Evolutionary conservation across 208 protist species (phyloP).

Genomic region (Acanthamoeba sp.): DNA sequence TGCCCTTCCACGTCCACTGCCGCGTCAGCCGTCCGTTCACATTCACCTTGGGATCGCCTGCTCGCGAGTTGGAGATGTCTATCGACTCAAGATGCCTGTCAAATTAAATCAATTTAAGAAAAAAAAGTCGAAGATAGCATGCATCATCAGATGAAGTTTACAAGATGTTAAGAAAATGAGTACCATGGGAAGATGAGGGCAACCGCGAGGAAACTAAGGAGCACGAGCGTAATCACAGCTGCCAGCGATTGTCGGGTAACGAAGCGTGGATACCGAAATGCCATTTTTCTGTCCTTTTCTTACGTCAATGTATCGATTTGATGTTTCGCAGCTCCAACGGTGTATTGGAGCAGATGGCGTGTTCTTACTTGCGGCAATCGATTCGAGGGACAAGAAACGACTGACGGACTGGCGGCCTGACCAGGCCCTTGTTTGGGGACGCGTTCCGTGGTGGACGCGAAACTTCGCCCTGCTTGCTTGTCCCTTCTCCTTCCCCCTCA

Average conservation of each 20-base stretch:
- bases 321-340: too few relatives aligned
- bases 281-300: background rate
- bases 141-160: background rate
- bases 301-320: background rate
- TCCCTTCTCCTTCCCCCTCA: background rate
- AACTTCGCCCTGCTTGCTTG: background rate
- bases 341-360: too few relatives aligned
- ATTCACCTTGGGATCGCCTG: background rate
- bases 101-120: background rate
- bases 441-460: background rate
- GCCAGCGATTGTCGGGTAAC: background rate
- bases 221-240: background rate
- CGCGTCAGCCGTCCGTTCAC: background rate
- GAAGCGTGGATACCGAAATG: background rate
- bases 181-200: slow-evolving; percentile 18
- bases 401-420: too few relatives aligned
- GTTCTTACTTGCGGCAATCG: too few relatives aligned
- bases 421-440: too few relatives aligned
- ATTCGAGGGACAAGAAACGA: background rate
- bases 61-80: background rate
- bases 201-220: background rate
- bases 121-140: background rate
- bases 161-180: background rate
- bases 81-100: background rate
- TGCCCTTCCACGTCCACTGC: slow-evolving; percentile 32